Evolutionary conservation across 2,329 filamentous ascomycete genomes (phyloP).

Genomic region (Trichoderma afroharzianum): DNA sequence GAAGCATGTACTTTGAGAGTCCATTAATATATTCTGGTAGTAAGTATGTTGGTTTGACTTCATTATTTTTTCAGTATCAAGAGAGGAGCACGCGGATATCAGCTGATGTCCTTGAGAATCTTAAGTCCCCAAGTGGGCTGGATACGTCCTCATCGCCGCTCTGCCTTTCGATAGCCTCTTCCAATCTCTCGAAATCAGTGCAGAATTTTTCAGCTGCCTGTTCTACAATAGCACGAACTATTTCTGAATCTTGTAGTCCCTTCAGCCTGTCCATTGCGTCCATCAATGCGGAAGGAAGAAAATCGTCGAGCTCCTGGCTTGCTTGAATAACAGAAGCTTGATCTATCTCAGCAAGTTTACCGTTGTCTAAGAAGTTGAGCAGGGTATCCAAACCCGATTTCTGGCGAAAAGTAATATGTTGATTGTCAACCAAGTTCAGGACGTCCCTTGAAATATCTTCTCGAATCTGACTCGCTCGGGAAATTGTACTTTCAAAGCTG

Average conservation of each 20-base stretch:
- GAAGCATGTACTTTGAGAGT: neutral
- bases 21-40: neutral
- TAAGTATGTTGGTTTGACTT: neutral
- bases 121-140: slow-evolving; percentile 25
- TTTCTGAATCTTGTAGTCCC: slow-evolving; percentile 64
- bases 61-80: neutral
- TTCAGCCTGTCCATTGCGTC: slow-evolving; percentile 83
- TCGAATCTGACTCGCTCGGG: slow-evolving; percentile 53
- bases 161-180: slow-evolving; percentile 45
- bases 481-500: slow-evolving; percentile 60
- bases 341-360: slow-evolving; percentile 22
- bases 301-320: slow-evolving; percentile 79
- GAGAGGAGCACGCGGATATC: slow-evolving; percentile 56
- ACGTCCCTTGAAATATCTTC: slow-evolving; percentile 53
- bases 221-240: slow-evolving; percentile 75
- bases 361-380: slow-evolving; percentile 51
- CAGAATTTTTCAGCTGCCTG: slow-evolving; percentile 82
- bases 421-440: slow-evolving; percentile 59
- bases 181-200: slow-evolving; percentile 68
- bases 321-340: slow-evolving; percentile 53
- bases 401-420: slow-evolving; percentile 68
- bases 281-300: slow-evolving; percentile 87
- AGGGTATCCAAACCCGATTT: slow-evolving; percentile 70
- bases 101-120: slow-evolving; percentile 54
- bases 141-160: slow-evolving; percentile 32